Conservation (phyloP, 208 protist genomes). For the Trypanosoma brucei region DNA sequence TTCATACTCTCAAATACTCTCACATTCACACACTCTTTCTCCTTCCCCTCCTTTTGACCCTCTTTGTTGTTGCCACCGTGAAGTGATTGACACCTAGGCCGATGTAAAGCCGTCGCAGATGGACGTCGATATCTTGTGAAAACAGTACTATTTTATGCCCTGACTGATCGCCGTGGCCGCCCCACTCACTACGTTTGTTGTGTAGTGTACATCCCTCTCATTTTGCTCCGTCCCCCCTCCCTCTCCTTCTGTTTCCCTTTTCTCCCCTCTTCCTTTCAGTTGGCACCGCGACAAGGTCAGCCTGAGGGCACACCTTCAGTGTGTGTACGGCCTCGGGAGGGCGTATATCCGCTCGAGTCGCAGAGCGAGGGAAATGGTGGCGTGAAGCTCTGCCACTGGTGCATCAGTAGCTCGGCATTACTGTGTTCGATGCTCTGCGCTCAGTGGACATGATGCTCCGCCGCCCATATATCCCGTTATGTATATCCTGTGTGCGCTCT, state of each 20-base stretch:
- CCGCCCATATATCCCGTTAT: conserved; percentile 24
- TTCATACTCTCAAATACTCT: no score
- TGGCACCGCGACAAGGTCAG: conserved; percentile 19
- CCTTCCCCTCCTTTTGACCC: not conserved
- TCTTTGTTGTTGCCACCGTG: conserved; percentile 6
- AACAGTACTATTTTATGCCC: conserved; percentile 23
- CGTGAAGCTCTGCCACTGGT: conserved; percentile 23
- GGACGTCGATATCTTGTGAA: conserved; percentile 28
- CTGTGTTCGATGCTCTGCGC: not conserved
- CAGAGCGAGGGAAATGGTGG: conserved; percentile 25
- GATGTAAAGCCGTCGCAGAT: conserved; percentile 50
- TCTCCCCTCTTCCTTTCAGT: not conserved
- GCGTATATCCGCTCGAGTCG: conserved; percentile 6
- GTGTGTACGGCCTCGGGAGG: conserved; percentile 31
- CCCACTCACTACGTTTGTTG: not conserved
- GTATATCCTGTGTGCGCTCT: conserved; percentile 38
- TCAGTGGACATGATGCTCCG: conserved; percentile 23
- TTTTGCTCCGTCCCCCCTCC: not conserved
- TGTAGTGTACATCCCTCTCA: no score
- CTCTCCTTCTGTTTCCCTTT: not conserved
- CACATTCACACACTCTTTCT: not conserved
- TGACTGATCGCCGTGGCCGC: conserved; percentile 22
- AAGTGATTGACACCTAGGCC: conserved; percentile 30
- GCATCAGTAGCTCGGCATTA: not conserved
- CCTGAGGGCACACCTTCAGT: conserved; percentile 28